Percentiles rank a stretch among this genome's conserved stretches.
Conservation (phyloP, 2,329 filamentous ascomycete species). For the Trichoderma citrinoviride region DNA sequence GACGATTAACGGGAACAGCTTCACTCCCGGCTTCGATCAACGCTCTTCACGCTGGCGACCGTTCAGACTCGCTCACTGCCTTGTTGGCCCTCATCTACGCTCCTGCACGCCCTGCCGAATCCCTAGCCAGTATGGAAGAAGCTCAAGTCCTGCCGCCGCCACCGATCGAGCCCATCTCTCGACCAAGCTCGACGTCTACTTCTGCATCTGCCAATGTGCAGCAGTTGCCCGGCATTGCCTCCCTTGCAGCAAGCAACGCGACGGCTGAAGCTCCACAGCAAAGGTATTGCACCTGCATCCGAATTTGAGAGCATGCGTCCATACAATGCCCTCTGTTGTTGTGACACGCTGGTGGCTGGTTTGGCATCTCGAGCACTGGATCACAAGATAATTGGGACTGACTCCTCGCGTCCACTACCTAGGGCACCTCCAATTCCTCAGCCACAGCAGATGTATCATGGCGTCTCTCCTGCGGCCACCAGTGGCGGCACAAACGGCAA, state of each 20-base stretch:
- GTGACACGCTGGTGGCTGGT: background rate
- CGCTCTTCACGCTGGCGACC: conserved; percentile 19
- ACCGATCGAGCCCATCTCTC: conserved; percentile 48
- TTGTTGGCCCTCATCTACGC: conserved; percentile 3
- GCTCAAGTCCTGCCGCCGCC: conserved; percentile 40
- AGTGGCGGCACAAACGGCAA: conserved; percentile 40
- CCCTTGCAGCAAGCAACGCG: conserved; percentile 43
- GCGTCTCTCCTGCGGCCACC: conserved; percentile 40
- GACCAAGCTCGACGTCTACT: conserved; percentile 50
- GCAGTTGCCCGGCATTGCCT: conserved; percentile 47
- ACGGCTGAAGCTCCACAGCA: conserved; percentile 43
- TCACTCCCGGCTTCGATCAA: background rate
- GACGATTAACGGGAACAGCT: background rate
- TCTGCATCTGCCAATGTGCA: conserved; percentile 41
- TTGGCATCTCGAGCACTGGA: background rate
- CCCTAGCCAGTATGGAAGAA: conserved; percentile 45
- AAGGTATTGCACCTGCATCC: conserved; percentile 19
- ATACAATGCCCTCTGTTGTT: background rate
- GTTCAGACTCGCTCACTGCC: conserved; percentile 4
- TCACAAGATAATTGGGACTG: background rate
- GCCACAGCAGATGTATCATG: conserved; percentile 16
- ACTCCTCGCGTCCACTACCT: background rate
- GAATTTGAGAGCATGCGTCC: background rate
- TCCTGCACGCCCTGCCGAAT: conserved; percentile 25
- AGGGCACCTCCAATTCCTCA: conserved; percentile 19